Conservation (phyloP, 2,329 filamentous ascomycete genomes). For the Aspergillus sp. region DNA sequence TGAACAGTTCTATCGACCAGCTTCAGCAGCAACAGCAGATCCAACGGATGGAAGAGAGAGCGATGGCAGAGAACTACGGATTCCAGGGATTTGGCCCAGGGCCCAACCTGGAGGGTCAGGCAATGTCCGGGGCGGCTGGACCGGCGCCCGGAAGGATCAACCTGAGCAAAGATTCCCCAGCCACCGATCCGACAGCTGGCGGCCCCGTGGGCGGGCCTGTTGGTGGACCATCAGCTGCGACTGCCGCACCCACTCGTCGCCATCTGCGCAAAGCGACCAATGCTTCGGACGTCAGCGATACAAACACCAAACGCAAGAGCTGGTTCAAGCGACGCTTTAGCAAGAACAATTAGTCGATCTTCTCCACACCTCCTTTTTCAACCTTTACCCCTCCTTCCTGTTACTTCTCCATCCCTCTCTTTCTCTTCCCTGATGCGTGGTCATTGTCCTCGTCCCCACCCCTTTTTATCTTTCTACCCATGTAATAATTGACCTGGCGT, state of each 20-base stretch:
- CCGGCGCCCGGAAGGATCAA: slow-evolving; percentile 12
- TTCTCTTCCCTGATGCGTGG: slow-evolving; percentile 9
- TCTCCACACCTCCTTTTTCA: neutral
- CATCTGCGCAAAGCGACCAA: slow-evolving; percentile 25
- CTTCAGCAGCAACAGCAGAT: slow-evolving; percentile 51
- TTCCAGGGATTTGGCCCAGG: slow-evolving; percentile 52
- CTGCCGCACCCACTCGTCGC: slow-evolving; percentile 17
- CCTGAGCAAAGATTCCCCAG: slow-evolving; percentile 15
- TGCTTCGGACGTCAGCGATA: slow-evolving; percentile 17
- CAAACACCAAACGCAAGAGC: slow-evolving; percentile 78
- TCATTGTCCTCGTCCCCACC: slow-evolving; percentile 20
- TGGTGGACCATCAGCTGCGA: slow-evolving; percentile 11
- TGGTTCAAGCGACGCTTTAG: slow-evolving; percentile 86
- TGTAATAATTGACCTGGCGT: slow-evolving; percentile 12
- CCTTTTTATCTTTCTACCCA: neutral
- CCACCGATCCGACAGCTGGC: slow-evolving; percentile 23
- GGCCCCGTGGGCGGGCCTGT: slow-evolving; percentile 25
- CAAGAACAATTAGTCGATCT: slow-evolving; percentile 33
- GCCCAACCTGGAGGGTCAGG: slow-evolving; percentile 36
- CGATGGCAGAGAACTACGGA: slow-evolving; percentile 62
- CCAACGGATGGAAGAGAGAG: slow-evolving; percentile 31
- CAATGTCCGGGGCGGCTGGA: slow-evolving; percentile 18
- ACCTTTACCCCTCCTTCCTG: neutral
- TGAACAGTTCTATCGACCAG: slow-evolving; percentile 88
- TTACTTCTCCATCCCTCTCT: neutral